Base-by-base conservation (phyloP, 257 asterid species). In the Nicotiana otophora region DNA sequence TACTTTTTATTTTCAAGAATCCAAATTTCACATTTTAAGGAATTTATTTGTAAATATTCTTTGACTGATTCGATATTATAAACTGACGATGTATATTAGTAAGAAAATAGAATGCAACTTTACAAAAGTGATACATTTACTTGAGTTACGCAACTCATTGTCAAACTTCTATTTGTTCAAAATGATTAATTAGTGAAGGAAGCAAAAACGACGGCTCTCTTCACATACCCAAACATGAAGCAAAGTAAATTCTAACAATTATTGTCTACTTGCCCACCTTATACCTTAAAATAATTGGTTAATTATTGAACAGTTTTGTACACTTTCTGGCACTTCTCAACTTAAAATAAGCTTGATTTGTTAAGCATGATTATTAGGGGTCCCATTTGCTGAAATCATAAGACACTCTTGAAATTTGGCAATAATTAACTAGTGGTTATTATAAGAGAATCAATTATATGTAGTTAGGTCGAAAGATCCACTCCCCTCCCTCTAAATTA, bases 331-430 rank as follows among this genome's bases (percentile, higher is more conserved):
- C 75, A 67, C 55, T 57, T 69, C 34, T 4, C 65, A 28, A 55
- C 46, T 61, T 15, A 36, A 62, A 77, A 33, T 60, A 30, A n/a
- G 39, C 57, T 16, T 12, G 30, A 75, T 75, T 39, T 81, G 51
- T 20, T 20, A 46, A 63, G 67, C 55, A 62, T 62, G 68, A 83
- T 65, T 81, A 36, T 53, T 76, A 74, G 83, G 77, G 78, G 51
- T 60, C 84, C 67, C 67, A 31, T 60, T 80, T 57, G 82, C 63
- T 80, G 88, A 82, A 82, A 63, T 85, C 86, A 85, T 63, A 28
- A 51, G 26, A 51, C 80, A 74, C 79, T 51, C 57, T 53, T 81
- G 48, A 36, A 14, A 20, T 30, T 19, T 30, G 11, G 36, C 54
- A 42, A 66, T 65, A 31, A 60, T 19, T 53, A 68, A 60, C 31